Evolutionary conservation across 805 yeast genomes (phyloP), one percentile per base, ranked within the genome.

Genomic region (Yarrowia sp.): DNA sequence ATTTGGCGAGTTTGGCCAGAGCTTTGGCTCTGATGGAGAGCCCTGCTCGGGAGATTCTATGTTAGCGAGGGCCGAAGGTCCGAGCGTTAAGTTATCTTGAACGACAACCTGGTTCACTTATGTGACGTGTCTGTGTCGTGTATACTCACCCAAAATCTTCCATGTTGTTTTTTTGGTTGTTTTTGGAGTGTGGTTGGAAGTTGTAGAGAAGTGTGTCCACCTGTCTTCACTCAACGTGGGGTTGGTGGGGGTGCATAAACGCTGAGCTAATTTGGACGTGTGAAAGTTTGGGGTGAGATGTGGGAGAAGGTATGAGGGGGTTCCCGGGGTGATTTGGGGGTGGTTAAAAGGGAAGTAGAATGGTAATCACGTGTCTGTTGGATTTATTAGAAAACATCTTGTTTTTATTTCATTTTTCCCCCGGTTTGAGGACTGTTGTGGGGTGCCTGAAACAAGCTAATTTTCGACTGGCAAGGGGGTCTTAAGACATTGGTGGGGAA

Each of bases 11-110:
- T 66, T 73, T 76, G 47, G 74, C 74, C 48, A 80, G 72, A 5
- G 81, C 81, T 35, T 68, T 71, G 14, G 76, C 74, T 43, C 81
- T 71, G 17, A 79, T 71, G 9, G 78, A 71, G 22, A 61, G 48
- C 17, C 61, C 57, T 7, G 71, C 73, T 43, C 80, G 72, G 15
- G 79, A 72, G 28, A 78, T 67, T 3, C 81, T 78, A 39, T 8
- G 64, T 61, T 61, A 61, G 57, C n/a, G 50, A 28, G 35, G 32
- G 47, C 8, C 13, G 47, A 11, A 42, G 8, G 31, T 43, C 47
- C n/a, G 32, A 43, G 14, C 28, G 28, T n/a, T n/a, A n/a, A n/a
- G n/a, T n/a, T n/a, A n/a, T n/a, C n/a, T n/a, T 9, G 31, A n/a
- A 18, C 45, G 18, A 18, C n/a, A 42, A n/a, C n/a, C n/a, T n/a